phyloP scores from a whole-genome alignment of 2,329 filamentous ascomycete species.

The Zasmidium angulare region DNA sequence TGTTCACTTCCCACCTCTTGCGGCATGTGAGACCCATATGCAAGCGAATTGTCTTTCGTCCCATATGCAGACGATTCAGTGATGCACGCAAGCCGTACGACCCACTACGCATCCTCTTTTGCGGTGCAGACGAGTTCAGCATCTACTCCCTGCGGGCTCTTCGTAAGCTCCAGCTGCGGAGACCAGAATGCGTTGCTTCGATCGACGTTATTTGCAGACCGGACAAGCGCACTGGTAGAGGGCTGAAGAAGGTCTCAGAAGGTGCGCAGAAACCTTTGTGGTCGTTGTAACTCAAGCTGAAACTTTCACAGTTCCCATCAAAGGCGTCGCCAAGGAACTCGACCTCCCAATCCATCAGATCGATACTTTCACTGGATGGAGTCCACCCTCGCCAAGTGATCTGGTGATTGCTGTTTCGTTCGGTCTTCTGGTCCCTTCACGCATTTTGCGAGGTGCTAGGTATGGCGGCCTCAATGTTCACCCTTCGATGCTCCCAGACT shows the following conservation, averaged over 20 bases:
- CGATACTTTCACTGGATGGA: constrained; percentile 81
- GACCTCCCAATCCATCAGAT: constrained; percentile 69
- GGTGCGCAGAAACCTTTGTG: constrained; percentile 47
- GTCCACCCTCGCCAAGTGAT: constrained; percentile 63
- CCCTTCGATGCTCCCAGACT: constrained; percentile 75
- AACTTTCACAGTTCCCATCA: constrained; percentile 56
- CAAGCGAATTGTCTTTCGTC: neutral
- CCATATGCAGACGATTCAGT: neutral
- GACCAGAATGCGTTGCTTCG: constrained; percentile 60
- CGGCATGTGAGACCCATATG: neutral
- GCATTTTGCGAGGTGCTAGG: constrained; percentile 66
- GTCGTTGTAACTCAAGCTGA: constrained; percentile 5
- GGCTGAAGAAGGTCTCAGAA: constrained; percentile 60
- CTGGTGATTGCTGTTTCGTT: constrained; percentile 92
- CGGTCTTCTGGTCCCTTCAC: constrained; percentile 79
- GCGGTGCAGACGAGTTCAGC: constrained; percentile 90
- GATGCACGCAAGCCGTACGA: constrained; percentile 26
- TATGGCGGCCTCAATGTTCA: constrained; percentile 94
- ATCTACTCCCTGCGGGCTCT: constrained; percentile 72
- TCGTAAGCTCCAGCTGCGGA: constrained; percentile 47
- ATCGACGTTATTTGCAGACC: constrained; percentile 85
- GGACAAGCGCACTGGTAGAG: constrained; percentile 74
- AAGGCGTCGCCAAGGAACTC: constrained; percentile 62
- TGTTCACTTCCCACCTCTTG: neutral
- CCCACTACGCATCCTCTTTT: constrained; percentile 84